Conservation (phyloP, 192 early-diverging fungal species). For the Backusella parvicylindrica region DNA sequence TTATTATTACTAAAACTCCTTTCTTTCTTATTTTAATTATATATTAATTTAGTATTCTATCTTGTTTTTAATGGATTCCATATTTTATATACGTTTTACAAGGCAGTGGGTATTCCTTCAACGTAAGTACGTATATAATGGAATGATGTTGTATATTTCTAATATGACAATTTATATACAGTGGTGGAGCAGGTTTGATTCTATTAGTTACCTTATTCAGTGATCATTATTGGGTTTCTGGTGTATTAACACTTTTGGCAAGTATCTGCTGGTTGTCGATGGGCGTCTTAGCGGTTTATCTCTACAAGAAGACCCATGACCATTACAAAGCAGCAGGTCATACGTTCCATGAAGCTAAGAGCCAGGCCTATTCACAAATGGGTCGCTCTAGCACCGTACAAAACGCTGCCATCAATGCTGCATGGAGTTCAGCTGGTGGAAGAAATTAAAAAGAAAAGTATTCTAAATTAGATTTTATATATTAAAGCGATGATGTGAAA, state of each 20-base stretch:
- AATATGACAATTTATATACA: conserved; percentile 6
- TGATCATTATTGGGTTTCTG: conserved; percentile 64
- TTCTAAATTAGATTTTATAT: not conserved
- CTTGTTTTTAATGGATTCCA: conserved; percentile 87
- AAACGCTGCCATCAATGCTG: conserved; percentile 13
- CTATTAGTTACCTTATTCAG: conserved; percentile 70
- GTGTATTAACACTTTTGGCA: conserved; percentile 54
- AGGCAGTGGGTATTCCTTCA: conserved; percentile 82
- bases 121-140: no score
- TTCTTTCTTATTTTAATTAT: not conserved
- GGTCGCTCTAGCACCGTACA: conserved; percentile 24
- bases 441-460: conserved; percentile 6
- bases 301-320: conserved; percentile 55
- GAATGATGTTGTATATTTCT: no score
- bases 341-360: conserved; percentile 69
- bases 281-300: conserved; percentile 24
- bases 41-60: conserved; percentile 57
- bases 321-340: conserved; percentile 70
- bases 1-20: no score
- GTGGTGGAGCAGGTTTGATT: conserved; percentile 79
- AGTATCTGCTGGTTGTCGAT: conserved; percentile 47
- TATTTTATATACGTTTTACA: conserved; percentile 75
- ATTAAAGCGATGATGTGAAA: not conserved
- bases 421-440: conserved; percentile 9
- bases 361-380: conserved; percentile 27